Base-by-base conservation (phyloP, 2,329 filamentous ascomycete genomes). In the Penicillium sp. region DNA sequence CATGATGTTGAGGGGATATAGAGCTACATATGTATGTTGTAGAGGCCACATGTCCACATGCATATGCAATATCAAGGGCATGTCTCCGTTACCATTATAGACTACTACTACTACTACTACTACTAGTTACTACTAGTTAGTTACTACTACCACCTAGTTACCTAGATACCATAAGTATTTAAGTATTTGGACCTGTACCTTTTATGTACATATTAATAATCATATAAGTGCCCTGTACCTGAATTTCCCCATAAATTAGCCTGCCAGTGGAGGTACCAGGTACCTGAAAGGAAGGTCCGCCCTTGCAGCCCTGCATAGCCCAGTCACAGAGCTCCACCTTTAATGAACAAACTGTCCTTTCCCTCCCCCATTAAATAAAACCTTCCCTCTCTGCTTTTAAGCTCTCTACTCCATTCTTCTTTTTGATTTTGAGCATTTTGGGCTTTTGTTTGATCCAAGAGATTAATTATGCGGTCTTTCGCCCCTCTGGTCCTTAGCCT, bases 291-390 rank as follows among this genome's bases (percentile, higher is more conserved):
- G 26, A 38, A 29, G 18, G 26, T 53, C 31, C 48, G 40, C 42
- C 38, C 42, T 56, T 62, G 66, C 66, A 68, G 61, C 63, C 65
- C 59, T 63, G 55, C 53, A 63, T 62, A 63, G 62, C 67, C 66
- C 38, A 70, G 57, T 65, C 59, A 69, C 55, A 51, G 50, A 59
- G 64, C 64, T 63, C 60, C 58, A 63, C 61, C 66, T 61, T 64
- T 26, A 74, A 73, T 74, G 73, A 75, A 75, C 73, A 75, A 72
- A 70, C 73, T 75, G 73, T 74, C 73, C 73, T 75, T 42, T 57
- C 50, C 46, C 47, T 56, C 26, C 47, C 57, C 26, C 26, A 29
- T 29, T 29, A 59, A 60, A 61, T 60, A 61, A 44, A 59, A 61
- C 50, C 38, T 57, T 53, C 60, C 48, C 47, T 35, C 51, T 47